Base-by-base conservation (phyloP, 768 basidiomycete species). In the Macrolepiota dolichaula region DNA sequence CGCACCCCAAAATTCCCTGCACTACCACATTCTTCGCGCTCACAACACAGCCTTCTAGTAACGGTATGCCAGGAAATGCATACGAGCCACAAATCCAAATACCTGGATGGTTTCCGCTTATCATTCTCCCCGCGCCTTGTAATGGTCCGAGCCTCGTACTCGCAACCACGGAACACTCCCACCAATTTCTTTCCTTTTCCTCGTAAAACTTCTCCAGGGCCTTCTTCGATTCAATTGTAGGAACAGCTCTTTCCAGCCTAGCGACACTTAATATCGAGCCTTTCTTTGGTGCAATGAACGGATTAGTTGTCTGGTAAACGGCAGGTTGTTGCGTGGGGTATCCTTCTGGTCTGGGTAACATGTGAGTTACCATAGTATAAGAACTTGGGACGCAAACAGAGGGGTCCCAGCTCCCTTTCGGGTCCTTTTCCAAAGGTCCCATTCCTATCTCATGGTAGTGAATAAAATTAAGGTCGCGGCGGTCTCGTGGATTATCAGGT, bases 11-110 rank as follows among this genome's bases (percentile, higher is more conserved):
- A 54, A 79, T 73, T 2, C 79, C 79, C 61, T 81, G 71, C 59
- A 80, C 77, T 5, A 79, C 76, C 5, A 88, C 85, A 51, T 78
- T 78, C 69, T 79, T 77, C n/a, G 88, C 88, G 66, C 88, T 89
- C 19, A 81, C 81, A 12, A 91, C 91, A 70, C 91, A 93, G 2
- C 89, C 90, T 67, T 94, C 92, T 51, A 93, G 72, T 57, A 94
- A 70, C 9, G 91, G 91, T 51, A 92, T 89, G 0, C 92, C 91
- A 17, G 79, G 73, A 66, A 84, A 81, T 13, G 85, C 87, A 70
- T 87, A 92, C 17, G 85, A 82, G 1, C 91, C 91, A 61, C 83
- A 85, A n/a, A 91, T 74, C 84, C 88, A 89, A 6, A 92, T 70
- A 0, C 85, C 84, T 1, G 84, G 76, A 19, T 67, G 70, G 47